Evolutionary conservation across 2,329 filamentous ascomycete genomes (phyloP).

Genomic region (Pestalotiopsis fici): DNA sequence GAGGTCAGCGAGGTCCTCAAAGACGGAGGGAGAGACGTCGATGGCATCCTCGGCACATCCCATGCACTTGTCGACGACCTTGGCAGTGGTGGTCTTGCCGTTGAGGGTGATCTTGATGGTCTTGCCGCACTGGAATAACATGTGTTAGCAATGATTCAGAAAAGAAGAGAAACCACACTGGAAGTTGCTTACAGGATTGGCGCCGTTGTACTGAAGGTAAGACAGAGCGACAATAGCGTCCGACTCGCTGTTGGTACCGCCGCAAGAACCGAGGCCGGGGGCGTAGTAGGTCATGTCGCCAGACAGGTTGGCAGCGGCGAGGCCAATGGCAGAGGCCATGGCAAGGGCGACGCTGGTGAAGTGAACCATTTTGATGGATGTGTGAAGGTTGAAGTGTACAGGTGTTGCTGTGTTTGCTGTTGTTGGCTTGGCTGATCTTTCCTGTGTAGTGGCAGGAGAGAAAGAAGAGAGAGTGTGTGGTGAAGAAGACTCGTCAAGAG

Average conservation of each 20-base stretch:
- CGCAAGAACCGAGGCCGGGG: conserved; percentile 9
- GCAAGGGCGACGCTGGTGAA: conserved; percentile 4
- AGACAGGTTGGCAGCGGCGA: conserved; percentile 1
- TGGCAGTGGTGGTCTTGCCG: conserved; percentile 23
- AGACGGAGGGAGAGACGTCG: conserved; percentile 31
- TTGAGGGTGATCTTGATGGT: conserved; percentile 14
- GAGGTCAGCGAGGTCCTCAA: conserved; percentile 22
- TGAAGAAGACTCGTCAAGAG: conserved; percentile 3
- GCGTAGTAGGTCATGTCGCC: conserved; percentile 12
- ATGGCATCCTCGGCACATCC: conserved; percentile 24
- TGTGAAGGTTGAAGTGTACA: neutral
- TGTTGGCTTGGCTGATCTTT: neutral
- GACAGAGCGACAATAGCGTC: conserved; percentile 9
- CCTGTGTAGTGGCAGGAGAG: neutral
- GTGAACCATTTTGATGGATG: conserved; percentile 1
- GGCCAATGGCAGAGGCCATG: conserved; percentile 4
- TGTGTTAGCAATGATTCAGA: too few species aligned
- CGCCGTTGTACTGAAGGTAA: neutral
- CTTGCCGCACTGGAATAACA: too few species aligned
- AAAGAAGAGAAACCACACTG: too few species aligned
- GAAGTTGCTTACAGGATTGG: too few species aligned
- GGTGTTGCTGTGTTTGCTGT: neutral
- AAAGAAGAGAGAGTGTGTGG: neutral
- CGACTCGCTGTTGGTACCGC: neutral
- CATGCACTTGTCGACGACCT: conserved; percentile 31